Percentiles rank a stretch among this genome's conserved stretches.
phyloP scores from a whole-genome alignment of 176 grass and related monocot species.

The Ensete ventricosum region DNA sequence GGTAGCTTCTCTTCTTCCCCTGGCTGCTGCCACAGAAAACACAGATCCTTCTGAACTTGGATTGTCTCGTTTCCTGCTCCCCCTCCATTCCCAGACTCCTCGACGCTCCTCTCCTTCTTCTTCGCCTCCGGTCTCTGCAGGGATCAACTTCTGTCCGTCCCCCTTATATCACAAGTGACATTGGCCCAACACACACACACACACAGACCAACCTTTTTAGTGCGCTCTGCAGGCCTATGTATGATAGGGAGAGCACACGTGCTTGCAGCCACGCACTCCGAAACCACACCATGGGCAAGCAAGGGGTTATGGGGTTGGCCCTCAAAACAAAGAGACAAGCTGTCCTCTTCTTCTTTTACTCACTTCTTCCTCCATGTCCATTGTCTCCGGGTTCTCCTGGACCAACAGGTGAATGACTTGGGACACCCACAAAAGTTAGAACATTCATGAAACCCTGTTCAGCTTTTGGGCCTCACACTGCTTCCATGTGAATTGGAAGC shows the following conservation, averaged over 20 bases:
- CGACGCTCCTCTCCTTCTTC: no score
- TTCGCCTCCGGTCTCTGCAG: background rate
- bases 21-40: constrained; percentile 98
- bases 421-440: background rate
- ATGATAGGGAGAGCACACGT: constrained; percentile 7
- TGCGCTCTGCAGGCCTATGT: constrained; percentile 2
- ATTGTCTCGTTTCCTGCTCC: constrained; percentile 38
- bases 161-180: background rate
- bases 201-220: constrained; percentile 7
- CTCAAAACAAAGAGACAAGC: no score
- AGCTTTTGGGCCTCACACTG: no score
- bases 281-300: no score
- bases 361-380: background rate
- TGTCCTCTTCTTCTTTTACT: no score
- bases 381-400: background rate
- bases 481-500: no score
- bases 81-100: background rate
- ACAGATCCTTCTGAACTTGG: constrained; percentile 95
- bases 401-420: background rate
- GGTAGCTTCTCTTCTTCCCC: constrained; percentile 91
- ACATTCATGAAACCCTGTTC: background rate
- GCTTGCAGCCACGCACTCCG: background rate
- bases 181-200: constrained; percentile 19
- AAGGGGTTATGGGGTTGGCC: no score
- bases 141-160: background rate